Evolutionary conservation across 192 early-diverging fungal species (phyloP).

Genomic region (Gaertneriomyces sp.): DNA sequence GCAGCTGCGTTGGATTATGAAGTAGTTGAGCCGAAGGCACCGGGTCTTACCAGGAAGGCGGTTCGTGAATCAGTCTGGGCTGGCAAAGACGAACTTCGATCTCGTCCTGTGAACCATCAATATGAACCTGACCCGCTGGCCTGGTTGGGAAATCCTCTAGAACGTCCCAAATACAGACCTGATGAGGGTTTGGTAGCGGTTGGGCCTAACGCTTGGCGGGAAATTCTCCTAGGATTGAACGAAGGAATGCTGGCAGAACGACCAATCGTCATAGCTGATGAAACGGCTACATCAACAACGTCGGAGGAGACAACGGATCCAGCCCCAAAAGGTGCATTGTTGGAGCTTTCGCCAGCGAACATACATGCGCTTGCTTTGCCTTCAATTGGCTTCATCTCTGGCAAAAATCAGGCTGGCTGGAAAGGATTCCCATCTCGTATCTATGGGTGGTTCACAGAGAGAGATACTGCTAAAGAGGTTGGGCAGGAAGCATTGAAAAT

Average conservation of each 20-base stretch:
- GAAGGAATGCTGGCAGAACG: conserved; percentile 30
- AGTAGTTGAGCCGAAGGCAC: conserved; percentile 21
- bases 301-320: neutral
- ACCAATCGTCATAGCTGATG: conserved; percentile 2
- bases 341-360: neutral
- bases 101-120: neutral
- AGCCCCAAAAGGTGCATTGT: neutral
- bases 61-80: conserved; percentile 37
- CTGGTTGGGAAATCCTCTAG: neutral
- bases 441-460: conserved; percentile 36
- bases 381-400: conserved; percentile 33
- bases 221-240: conserved; percentile 34
- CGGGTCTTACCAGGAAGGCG: conserved; percentile 10
- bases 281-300: neutral
- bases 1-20: conserved; percentile 44
- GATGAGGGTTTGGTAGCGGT: conserved; percentile 34
- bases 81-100: conserved; percentile 29
- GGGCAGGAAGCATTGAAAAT: conserved; percentile 30
- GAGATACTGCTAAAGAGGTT: conserved; percentile 20
- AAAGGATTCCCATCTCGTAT: conserved; percentile 33
- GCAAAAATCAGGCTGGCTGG: conserved; percentile 30
- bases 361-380: conserved; percentile 31
- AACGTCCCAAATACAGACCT: conserved; percentile 31
- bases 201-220: conserved; percentile 38
- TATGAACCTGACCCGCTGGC: conserved; percentile 8